Evolutionary conservation across 2,329 filamentous ascomycete genomes (phyloP), one percentile per base, ranked within the genome.

Genomic region (Aspergillus sp.): DNA sequence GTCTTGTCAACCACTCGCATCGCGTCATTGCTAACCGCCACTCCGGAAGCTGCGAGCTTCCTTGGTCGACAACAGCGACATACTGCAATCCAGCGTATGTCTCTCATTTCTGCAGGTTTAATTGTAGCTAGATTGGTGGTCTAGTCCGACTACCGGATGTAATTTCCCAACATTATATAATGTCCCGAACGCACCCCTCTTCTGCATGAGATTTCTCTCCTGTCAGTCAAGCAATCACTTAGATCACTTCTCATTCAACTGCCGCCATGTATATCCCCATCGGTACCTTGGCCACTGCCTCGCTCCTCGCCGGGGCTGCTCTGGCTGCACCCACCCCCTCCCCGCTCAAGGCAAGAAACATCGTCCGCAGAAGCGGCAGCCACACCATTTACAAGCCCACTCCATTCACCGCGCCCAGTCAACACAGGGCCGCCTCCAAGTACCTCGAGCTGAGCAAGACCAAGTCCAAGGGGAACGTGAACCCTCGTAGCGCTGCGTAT

Each of bases 301-400:
- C 53, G 23, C 53, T 55, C 17, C 53, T 55, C 38, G 53, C 41
- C 13, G 53, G 53, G 17, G 25, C 30, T 17, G 39, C 32, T 25
- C 30, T 41, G 19, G 53, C 53, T 5, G 53, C 53, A 12, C 53
- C 53, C n/a, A 32, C 53, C 5, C 53, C 53, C 41, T 12, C 53
- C n/a, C 53, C 53, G 38, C 7, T 32, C 47, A 50, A 50, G 47
- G 23, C 3, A 17, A 50, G 25, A 19, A 32, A 30, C n/a, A 50
- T 50, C 8, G 39, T 45, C 53, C 53, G 53, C 39, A 10, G 43
- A 6, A 39, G 25, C 19, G 19, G 30, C n/a, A 54, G 28, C 54
- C 71, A 55, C 58, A 51, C 21, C 13, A 53, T 49, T 2, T 59
- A 53, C 58, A 62, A 59, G 41, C 61, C 61, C 3, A 38, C 59